Conservation (phyloP, 495 filamentous ascomycete genomes). For the Thozetella sp. region DNA sequence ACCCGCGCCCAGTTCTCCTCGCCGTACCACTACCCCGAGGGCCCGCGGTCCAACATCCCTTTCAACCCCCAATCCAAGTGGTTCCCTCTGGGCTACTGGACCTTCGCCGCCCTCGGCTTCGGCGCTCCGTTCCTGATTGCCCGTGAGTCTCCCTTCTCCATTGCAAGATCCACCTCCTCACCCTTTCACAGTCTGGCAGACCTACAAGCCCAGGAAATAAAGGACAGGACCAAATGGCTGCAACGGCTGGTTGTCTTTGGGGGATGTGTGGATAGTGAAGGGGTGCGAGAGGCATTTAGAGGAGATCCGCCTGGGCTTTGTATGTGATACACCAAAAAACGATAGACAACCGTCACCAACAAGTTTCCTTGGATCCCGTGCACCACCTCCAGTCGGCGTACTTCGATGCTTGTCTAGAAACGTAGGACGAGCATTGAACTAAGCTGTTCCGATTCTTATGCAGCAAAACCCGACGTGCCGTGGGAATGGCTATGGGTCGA, state of each 20-base stretch:
- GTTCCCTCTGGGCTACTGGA: constrained; percentile 84
- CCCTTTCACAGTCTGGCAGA: constrained; percentile 74
- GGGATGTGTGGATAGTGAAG: neutral
- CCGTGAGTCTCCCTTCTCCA: constrained; percentile 55
- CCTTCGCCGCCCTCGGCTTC: constrained; percentile 78
- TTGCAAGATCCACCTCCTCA: neutral
- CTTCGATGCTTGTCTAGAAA: too few relatives aligned
- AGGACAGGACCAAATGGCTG: constrained; percentile 13
- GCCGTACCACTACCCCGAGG: constrained; percentile 98
- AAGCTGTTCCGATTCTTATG: too few relatives aligned
- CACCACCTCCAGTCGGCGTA: neutral
- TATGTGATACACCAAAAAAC: constrained; percentile 22
- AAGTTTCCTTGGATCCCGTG: neutral
- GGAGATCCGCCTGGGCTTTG: constrained; percentile 12
- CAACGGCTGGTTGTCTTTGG: neutral
- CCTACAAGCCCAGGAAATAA: constrained; percentile 64
- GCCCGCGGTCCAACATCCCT: constrained; percentile 89
- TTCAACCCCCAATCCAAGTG: constrained; percentile 91
- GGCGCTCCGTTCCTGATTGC: constrained; percentile 79
- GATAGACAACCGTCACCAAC: constrained; percentile 21
- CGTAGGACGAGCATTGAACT: too few relatives aligned
- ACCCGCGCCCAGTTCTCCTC: constrained; percentile 84
- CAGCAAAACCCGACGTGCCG: too few relatives aligned
- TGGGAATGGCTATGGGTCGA: too few relatives aligned
- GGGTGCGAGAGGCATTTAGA: neutral